These are phyloP conservation scores for Vitrella brassicaformis DNA, from an alignment of 73 alveolate genomes.

Conservation along the genomic window DNA sequence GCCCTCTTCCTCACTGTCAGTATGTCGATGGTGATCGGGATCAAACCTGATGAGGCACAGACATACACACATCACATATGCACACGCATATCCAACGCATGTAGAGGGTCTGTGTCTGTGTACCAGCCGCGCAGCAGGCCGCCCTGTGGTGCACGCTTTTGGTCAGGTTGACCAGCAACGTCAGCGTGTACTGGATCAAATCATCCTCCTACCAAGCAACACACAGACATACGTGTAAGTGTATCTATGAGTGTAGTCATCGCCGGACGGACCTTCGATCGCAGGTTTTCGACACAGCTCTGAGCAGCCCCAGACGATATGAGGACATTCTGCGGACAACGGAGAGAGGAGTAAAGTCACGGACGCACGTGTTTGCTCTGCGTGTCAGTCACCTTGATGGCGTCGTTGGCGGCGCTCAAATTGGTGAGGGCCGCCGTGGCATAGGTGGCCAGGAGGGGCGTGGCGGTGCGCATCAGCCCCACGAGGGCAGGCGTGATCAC, in stretches of 20 bases:
- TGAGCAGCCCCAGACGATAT: conserved; percentile 20
- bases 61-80: no score
- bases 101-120: no score
- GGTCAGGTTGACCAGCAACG: conserved; percentile 22
- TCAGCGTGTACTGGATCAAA: conserved; percentile 19
- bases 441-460: conserved; percentile 17
- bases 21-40: conserved; percentile 16
- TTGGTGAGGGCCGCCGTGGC: conserved; percentile 25
- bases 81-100: no score
- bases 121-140: no score
- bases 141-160: conserved; percentile 18
- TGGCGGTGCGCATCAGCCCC: conserved; percentile 6
- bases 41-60: conserved; percentile 18
- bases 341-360: no score
- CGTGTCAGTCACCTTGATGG: conserved; percentile 22
- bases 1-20: conserved; percentile 14
- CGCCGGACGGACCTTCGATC: neutral
- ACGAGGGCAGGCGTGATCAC: conserved; percentile 30
- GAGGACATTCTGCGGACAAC: no score
- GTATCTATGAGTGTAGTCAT: neutral
- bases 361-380: no score
- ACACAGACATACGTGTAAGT: neutral
- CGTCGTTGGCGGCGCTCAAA: conserved; percentile 23
- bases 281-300: conserved; percentile 15
- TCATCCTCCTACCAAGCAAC: conserved; percentile 2